Conservation (phyloP, 257 asterid genomes). For the Ophiorrhiza pumila region DNA sequence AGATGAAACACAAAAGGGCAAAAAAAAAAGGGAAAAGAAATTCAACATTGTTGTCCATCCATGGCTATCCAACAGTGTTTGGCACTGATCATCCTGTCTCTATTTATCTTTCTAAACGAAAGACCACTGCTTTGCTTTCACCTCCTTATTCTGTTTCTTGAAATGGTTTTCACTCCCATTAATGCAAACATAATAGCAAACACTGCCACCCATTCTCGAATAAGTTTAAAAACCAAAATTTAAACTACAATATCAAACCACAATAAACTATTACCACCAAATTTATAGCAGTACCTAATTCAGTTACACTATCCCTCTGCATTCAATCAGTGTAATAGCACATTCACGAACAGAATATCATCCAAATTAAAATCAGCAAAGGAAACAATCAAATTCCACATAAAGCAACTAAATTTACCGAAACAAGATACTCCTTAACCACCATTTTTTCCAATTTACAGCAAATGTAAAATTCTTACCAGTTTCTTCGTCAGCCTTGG, state of each 20-base stretch:
- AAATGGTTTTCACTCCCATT: not conserved
- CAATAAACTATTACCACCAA: not conserved
- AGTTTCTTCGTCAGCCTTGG: slow-evolving; percentile 79
- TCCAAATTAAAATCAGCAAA: slow-evolving; percentile 1
- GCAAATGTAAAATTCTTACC: slow-evolving; percentile 39
- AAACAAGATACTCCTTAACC: not conserved
- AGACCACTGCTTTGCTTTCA: not conserved
- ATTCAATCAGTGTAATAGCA: not conserved
- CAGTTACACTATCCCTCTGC: not conserved
- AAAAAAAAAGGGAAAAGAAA: not conserved
- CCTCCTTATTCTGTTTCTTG: not conserved
- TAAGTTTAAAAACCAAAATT: not conserved
- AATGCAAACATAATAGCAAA: not conserved
- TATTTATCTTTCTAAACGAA: not conserved
- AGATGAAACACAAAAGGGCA: not conserved
- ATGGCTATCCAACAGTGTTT: not conserved
- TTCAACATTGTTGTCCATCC: not conserved
- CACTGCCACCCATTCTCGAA: not conserved
- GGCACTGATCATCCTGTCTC: not conserved
- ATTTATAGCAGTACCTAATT: not conserved
- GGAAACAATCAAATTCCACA: not conserved
- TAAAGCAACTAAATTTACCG: not conserved
- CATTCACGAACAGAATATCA: not conserved
- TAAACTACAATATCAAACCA: not conserved
- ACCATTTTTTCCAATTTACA: not conserved